phyloP scores from a whole-genome alignment of 1,139 yeast species.

The Saccharomyces hybrid region DNA sequence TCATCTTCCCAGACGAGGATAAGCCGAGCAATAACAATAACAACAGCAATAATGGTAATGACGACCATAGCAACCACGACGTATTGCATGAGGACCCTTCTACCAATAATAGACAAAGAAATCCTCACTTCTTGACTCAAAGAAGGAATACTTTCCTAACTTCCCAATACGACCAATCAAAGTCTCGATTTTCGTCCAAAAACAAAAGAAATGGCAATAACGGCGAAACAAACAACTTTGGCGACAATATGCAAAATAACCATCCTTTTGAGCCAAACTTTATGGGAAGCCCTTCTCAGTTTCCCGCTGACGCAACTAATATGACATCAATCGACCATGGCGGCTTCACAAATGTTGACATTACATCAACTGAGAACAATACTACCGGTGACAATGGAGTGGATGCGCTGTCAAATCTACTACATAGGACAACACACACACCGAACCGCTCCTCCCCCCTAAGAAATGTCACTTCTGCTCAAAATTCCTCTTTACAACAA shows the following conservation, averaged over 20 bases:
- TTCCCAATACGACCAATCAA: conserved; percentile 29
- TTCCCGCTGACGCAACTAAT: background rate
- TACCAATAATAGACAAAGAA: conserved; percentile 7
- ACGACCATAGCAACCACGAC: conserved; percentile 5
- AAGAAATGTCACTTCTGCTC: conserved; percentile 11
- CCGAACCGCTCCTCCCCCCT: conserved; percentile 21
- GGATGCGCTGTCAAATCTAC: background rate
- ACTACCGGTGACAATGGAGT: background rate
- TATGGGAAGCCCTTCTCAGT: background rate
- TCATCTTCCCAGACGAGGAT: conserved; percentile 72
- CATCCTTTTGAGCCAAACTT: conserved; percentile 1
- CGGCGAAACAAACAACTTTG: conserved; percentile 1
- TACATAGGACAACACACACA: conserved; percentile 5
- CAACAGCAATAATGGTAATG: conserved; percentile 7
- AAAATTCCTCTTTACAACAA: conserved; percentile 1
- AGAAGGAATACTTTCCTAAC: conserved; percentile 27
- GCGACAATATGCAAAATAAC: background rate
- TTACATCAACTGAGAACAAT: conserved; percentile 8
- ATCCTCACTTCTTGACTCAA: conserved; percentile 25
- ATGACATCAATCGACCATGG: conserved; percentile 18
- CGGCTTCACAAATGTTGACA: conserved; percentile 25
- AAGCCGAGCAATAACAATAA: conserved; percentile 37
- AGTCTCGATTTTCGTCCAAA: conserved; percentile 26
- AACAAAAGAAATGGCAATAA: conserved; percentile 7
- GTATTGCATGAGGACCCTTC: background rate